Conservation (phyloP, 1,284 basidiomycete species). For the Singerocomus inundabilis region DNA sequence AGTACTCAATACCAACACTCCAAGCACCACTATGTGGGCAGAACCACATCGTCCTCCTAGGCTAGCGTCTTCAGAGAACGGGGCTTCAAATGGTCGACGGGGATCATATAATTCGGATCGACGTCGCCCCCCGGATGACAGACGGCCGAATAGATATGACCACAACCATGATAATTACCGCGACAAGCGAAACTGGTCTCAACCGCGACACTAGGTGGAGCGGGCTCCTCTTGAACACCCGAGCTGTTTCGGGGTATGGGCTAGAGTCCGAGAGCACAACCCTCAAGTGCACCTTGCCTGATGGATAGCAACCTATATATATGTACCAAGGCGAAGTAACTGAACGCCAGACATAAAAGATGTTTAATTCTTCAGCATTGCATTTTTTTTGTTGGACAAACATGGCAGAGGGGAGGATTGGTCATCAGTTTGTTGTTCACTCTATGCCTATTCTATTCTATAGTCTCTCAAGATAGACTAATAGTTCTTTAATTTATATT, state of each 20-base stretch:
- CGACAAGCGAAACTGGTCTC: constrained; percentile 11
- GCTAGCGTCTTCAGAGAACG: constrained; percentile 20
- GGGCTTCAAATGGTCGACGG: constrained; percentile 19
- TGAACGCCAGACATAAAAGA: neutral
- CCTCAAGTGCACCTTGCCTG: neutral
- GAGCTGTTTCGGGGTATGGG: neutral
- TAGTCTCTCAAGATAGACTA: neutral
- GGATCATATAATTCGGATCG: constrained; percentile 15
- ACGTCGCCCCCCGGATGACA: constrained; percentile 15
- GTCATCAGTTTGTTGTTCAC: constrained; percentile 1
- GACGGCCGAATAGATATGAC: constrained; percentile 10
- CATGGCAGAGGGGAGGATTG: neutral
- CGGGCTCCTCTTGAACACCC: neutral
- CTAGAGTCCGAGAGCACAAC: neutral
- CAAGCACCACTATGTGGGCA: constrained; percentile 18
- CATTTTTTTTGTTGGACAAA: neutral
- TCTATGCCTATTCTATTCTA: neutral
- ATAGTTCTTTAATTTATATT: constrained; percentile 1
- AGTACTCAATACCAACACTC: neutral
- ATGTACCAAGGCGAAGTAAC: neutral
- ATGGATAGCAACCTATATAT: neutral
- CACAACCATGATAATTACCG: constrained; percentile 8
- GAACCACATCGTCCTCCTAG: constrained; percentile 22
- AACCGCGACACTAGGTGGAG: constrained; percentile 1
- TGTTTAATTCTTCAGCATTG: neutral